Base-by-base conservation (phyloP, 768 basidiomycete species). In the Boletus rex-veris region DNA sequence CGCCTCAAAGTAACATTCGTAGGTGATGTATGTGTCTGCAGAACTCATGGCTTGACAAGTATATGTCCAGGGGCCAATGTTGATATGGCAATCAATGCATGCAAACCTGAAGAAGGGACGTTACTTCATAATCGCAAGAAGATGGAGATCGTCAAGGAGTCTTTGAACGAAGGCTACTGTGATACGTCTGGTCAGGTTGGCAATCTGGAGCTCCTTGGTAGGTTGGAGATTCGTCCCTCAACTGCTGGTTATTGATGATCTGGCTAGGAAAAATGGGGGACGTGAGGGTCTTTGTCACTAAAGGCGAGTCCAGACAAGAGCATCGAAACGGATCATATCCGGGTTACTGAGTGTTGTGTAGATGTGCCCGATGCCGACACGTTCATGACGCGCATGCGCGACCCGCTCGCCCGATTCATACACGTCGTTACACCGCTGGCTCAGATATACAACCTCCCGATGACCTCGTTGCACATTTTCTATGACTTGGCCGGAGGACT, bases 401-500 rank as follows among this genome's bases (percentile, higher is more conserved):
- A 83, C 31, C 66, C 77, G 0, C 72, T 91, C 18, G 80, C 81
- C 24, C 82, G 91, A 18, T 94, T 97, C 66, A 80, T 91, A 21
- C 74, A 82, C 48, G 72, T 94, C 36, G 74, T 94, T 49, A 71
- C 72, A 0, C 83, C 85, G 0, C 76, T 98, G 18, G 78, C 83
- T 5, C 67, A 76, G 30, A 75, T 95, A 15, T 98, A 92, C 68
- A 77, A 79, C 58, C 80, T 98, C 35, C 85, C 92, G 2, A 71
- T 83, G 26, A 72, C 80, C 0, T 87, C 86, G 43, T 61, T 97
- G 53, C 91, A 96, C 61, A 79, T 99, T 6, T 98, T 98, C 68
- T 88, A 85, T 70, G 95, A 98, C 64, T 66, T 77, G 19, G 73
- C 75, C 5, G 95, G 96, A 1, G 85, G 84, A 2, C 72, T 90